Percentiles rank a stretch among this genome's conserved stretches.
These are phyloP conservation scores for Umbelopsis sp. DNA, from an alignment of 371 early-diverging fungal genomes.

Conservation along the genomic window DNA sequence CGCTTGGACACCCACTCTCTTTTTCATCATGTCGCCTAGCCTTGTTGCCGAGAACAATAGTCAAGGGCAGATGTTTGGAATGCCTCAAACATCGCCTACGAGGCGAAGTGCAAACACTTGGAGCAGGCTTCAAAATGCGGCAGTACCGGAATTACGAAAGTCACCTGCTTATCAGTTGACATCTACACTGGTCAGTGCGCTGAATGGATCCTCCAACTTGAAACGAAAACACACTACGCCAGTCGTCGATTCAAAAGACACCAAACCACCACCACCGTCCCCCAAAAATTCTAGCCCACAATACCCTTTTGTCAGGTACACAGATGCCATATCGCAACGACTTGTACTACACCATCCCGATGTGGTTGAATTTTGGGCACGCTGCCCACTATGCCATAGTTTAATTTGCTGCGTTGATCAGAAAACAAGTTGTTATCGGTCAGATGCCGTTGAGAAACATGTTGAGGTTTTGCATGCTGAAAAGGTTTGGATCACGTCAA, in stretches of 20 bases:
- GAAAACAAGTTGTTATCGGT: constrained; percentile 13
- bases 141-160: background rate
- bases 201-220: background rate
- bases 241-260: background rate
- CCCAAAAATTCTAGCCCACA: background rate
- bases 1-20: too few species aligned
- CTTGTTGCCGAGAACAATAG: constrained; percentile 9
- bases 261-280: background rate
- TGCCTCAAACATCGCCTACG: background rate
- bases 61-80: background rate
- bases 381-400: constrained; percentile 5
- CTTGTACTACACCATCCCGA: constrained; percentile 15
- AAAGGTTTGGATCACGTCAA: background rate
- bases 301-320: constrained; percentile 17
- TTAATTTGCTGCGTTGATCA: constrained; percentile 2
- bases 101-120: background rate
- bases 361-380: constrained; percentile 12
- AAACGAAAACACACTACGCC: background rate
- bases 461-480: background rate
- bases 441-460: constrained; percentile 8
- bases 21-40: background rate
- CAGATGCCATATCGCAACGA: constrained; percentile 3
- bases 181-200: background rate
- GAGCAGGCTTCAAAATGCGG: background rate
- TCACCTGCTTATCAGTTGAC: constrained; percentile 15